Evolutionary conservation across 2,329 filamentous ascomycete genomes (phyloP).

Genomic region (Ceratocystis diversiconidia): DNA sequence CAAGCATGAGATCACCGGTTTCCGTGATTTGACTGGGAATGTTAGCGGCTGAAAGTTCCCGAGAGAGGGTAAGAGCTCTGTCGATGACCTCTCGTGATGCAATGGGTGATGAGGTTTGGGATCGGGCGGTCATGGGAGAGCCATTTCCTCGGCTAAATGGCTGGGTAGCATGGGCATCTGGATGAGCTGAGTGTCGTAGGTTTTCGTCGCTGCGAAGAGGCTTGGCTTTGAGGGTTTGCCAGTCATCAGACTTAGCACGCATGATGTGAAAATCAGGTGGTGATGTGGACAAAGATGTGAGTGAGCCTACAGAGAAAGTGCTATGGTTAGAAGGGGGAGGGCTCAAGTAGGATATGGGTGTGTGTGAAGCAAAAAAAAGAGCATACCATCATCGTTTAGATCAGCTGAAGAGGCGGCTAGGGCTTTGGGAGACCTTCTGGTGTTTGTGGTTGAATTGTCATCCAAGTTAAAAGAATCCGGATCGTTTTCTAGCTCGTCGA

Average conservation of each 20-base stretch:
- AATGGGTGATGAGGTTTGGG: slow-evolving; percentile 63
- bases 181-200: slow-evolving; percentile 35
- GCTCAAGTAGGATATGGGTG: background rate
- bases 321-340: background rate
- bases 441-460: slow-evolving; percentile 55
- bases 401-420: slow-evolving; percentile 28
- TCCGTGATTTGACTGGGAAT: slow-evolving; percentile 90
- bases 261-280: slow-evolving; percentile 36
- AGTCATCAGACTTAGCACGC: slow-evolving; percentile 35
- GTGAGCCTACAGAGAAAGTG: slow-evolving; percentile 27
- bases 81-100: slow-evolving; percentile 62
- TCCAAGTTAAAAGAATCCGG: slow-evolving; percentile 31
- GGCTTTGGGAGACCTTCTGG: slow-evolving; percentile 31
- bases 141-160: slow-evolving; percentile 27
- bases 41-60: slow-evolving; percentile 76
- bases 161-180: slow-evolving; percentile 27
- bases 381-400: slow-evolving; percentile 25
- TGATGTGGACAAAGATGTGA: slow-evolving; percentile 41
- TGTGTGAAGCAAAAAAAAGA: background rate
- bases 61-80: slow-evolving; percentile 70
- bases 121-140: slow-evolving; percentile 38
- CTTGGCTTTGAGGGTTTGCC: slow-evolving; percentile 26
- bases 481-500: slow-evolving; percentile 15
- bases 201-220: slow-evolving; percentile 40
- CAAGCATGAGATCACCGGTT: slow-evolving; percentile 85